These are phyloP conservation scores for Magnaporthiopsis incrustans DNA, from an alignment of 2,329 filamentous ascomycete genomes.

Conservation along the genomic window DNA sequence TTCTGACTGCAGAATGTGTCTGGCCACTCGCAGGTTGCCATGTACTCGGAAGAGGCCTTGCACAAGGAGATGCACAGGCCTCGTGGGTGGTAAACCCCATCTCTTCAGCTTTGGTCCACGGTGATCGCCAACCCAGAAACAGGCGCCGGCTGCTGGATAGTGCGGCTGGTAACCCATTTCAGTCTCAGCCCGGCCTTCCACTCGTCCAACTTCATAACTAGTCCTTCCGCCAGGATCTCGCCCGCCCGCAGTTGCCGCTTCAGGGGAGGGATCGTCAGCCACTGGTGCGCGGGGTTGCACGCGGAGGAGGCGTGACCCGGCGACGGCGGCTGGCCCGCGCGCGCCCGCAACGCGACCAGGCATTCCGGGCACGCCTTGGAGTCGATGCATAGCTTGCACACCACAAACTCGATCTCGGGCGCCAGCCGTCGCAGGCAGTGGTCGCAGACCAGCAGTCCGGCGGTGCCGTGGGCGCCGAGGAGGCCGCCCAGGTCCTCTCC, in stretches of 20 bases:
- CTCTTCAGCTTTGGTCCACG: not conserved
- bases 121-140: not conserved
- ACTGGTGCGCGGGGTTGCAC: conserved; percentile 4
- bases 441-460: conserved; percentile 1
- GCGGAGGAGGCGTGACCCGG: not conserved
- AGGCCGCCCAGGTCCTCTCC: not conserved
- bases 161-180: not conserved
- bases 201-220: conserved; percentile 4
- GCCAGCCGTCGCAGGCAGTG: conserved; percentile 4
- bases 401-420: conserved; percentile 2
- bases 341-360: not conserved
- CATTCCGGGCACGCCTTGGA: conserved; percentile 1
- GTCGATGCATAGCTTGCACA: conserved; percentile 8
- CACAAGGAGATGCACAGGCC: too few species aligned
- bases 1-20: too few species aligned
- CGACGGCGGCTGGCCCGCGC: not conserved
- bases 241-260: not conserved
- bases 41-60: too few species aligned
- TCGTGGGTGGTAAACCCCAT: not conserved
- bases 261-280: conserved; percentile 4
- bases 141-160: not conserved
- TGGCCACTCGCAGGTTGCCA: too few species aligned
- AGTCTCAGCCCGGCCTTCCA: conserved; percentile 7
- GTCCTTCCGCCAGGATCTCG: conserved; percentile 3
- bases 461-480: not conserved